These are phyloP conservation scores for Heritiera fomes DNA, from an alignment of 345 rosid species.

Conservation along the genomic window DNA sequence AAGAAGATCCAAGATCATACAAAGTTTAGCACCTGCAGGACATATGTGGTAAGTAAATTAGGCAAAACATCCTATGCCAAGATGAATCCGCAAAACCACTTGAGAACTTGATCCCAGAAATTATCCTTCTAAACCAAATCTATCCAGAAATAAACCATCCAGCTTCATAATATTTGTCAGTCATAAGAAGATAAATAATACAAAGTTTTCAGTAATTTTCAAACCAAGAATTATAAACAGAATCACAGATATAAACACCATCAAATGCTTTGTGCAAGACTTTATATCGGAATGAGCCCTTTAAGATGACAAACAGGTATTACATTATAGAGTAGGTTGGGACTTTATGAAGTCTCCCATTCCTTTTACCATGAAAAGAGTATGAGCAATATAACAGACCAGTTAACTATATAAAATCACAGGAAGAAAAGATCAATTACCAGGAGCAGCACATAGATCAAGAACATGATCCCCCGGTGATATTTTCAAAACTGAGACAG, in stretches of 20 bases:
- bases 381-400: not conserved
- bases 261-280: not conserved
- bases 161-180: not conserved
- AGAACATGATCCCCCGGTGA: constrained; percentile 86
- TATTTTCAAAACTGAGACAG: constrained; percentile 67
- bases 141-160: not conserved
- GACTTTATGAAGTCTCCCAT: not conserved
- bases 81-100: too few relatives aligned
- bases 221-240: not conserved
- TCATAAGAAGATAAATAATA: not conserved
- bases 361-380: not conserved
- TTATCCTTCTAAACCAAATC: not conserved
- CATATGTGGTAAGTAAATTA: not conserved
- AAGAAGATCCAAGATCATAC: too few relatives aligned
- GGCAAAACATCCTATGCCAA: not conserved
- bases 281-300: not conserved
- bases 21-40: not conserved
- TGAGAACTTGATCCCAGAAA: not conserved
- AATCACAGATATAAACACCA: not conserved
- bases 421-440: constrained; percentile 33
- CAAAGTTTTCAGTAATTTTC: not conserved
- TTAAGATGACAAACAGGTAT: not conserved
- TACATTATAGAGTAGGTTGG: not conserved
- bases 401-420: not conserved
- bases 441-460: constrained; percentile 94